Evolutionary conservation across 169 alveolate species (phyloP).

Genomic region (Besnoitia besnoiti): DNA sequence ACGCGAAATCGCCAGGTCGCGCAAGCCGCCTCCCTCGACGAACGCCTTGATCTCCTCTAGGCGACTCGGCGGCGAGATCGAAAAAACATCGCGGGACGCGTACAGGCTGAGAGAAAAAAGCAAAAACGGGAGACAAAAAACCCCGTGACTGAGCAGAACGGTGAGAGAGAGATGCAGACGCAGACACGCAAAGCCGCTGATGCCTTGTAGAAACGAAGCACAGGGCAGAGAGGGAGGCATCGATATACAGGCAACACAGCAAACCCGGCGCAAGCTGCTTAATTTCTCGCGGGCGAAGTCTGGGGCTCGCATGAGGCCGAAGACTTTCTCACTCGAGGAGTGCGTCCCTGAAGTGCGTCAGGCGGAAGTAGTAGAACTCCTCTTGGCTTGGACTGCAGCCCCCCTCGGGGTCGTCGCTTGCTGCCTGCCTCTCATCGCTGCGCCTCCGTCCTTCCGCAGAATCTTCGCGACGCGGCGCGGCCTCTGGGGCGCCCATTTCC

Average conservation of each 20-base stretch:
- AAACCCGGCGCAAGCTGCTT: not conserved
- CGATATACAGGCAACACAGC: not conserved
- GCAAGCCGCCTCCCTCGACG: conserved; percentile 57
- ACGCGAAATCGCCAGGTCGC: conserved; percentile 88
- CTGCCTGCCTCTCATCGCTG: not conserved
- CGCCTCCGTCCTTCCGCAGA: not conserved
- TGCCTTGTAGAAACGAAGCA: too few species aligned
- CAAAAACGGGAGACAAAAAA: not conserved
- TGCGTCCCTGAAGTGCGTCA: conserved; percentile 80
- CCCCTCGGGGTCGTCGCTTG: not conserved
- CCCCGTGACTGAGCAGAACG: not conserved
- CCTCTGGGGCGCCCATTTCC: not conserved
- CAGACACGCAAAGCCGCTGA: too few species aligned
- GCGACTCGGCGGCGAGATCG: conserved; percentile 2
- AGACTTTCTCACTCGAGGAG: conserved; percentile 62
- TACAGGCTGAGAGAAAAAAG: not conserved
- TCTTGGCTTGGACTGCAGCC: not conserved
- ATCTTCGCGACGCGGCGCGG: not conserved
- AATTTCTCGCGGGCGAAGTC: not conserved
- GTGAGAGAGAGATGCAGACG: too few species aligned
- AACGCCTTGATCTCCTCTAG: not conserved
- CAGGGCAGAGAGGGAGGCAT: too few species aligned
- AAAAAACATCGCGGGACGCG: not conserved
- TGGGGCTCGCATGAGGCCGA: not conserved
- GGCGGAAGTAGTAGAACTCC: conserved; percentile 82